Percentiles rank a stretch among this genome's conserved stretches.
phyloP scores from a whole-genome alignment of 2,329 filamentous ascomycete species.

The Claviceps paspali region DNA sequence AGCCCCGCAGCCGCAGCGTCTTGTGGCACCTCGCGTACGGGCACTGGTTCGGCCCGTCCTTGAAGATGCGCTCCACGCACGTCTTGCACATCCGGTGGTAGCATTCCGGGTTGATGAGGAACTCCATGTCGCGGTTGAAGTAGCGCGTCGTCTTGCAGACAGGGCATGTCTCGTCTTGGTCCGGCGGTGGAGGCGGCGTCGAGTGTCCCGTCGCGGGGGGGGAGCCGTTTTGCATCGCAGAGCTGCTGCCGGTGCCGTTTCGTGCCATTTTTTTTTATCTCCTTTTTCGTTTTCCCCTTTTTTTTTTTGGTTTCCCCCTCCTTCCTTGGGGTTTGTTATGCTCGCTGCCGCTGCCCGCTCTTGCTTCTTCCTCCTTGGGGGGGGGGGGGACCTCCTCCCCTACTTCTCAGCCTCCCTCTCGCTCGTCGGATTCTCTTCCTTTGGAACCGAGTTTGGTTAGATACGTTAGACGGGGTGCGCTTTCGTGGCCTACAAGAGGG shows the following conservation, averaged over 20 bases:
- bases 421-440: no score
- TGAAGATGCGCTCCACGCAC: constrained; percentile 90
- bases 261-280: background rate
- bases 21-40: constrained; percentile 79
- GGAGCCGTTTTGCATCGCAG: constrained; percentile 17
- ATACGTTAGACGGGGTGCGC: no score
- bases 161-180: constrained; percentile 64
- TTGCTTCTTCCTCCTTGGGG: background rate
- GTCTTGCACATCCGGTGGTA: constrained; percentile 98
- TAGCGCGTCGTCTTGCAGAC: constrained; percentile 96
- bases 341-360: no score
- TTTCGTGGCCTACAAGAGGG: no score
- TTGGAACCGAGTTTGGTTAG: no score
- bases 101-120: constrained; percentile 95
- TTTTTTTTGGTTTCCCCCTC: background rate
- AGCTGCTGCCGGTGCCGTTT: background rate
- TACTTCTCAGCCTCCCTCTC: no score
- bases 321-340: no score
- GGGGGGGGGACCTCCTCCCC: no score
- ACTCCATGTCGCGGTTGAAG: constrained; percentile 84
- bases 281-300: background rate
- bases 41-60: constrained; percentile 78
- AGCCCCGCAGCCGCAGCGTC: constrained; percentile 71
- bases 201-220: constrained; percentile 5
- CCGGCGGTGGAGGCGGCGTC: constrained; percentile 9